These are phyloP conservation scores for Neoboletus subvelutipes DNA, from an alignment of 768 basidiomycete genomes.

Conservation along the genomic window DNA sequence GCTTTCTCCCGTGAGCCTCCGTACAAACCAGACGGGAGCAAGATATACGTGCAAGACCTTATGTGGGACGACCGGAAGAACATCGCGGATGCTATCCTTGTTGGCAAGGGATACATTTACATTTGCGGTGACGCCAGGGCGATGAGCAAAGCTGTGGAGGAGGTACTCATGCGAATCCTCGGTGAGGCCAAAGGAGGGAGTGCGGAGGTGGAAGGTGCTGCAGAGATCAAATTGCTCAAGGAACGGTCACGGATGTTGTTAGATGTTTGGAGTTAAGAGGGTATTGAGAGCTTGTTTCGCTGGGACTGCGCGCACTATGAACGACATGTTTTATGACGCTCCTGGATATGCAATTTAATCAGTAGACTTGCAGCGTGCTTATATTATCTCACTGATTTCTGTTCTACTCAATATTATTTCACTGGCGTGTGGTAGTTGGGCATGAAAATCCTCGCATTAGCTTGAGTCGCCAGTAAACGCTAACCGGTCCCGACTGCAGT, in stretches of 20 bases:
- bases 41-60: constrained; percentile 99
- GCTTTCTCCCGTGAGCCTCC: constrained; percentile 89
- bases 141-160: constrained; percentile 96
- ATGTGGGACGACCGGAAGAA: constrained; percentile 84
- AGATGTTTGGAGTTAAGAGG: constrained; percentile 83
- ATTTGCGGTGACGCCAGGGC: constrained; percentile 96
- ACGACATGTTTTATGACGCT: constrained; percentile 9
- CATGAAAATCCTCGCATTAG: neutral
- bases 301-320: neutral
- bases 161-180: constrained; percentile 76
- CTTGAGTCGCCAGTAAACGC: neutral
- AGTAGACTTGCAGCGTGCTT: constrained; percentile 18
- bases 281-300: neutral
- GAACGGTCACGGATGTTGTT: constrained; percentile 85
- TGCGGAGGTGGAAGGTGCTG: constrained; percentile 82
- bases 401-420: neutral
- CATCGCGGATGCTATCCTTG: constrained; percentile 85
- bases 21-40: constrained; percentile 88
- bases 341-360: constrained; percentile 13
- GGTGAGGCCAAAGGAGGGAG: constrained; percentile 94
- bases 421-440: neutral
- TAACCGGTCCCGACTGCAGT: neutral
- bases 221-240: constrained; percentile 93
- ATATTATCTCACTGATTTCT: constrained; percentile 9
- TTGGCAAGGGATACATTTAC: constrained; percentile 96